A percentile compares a stretch with the other conserved stretches of the same genome.
phyloP scores from a whole-genome alignment of 805 yeast species.

The Metschnikowia continentalis region DNA sequence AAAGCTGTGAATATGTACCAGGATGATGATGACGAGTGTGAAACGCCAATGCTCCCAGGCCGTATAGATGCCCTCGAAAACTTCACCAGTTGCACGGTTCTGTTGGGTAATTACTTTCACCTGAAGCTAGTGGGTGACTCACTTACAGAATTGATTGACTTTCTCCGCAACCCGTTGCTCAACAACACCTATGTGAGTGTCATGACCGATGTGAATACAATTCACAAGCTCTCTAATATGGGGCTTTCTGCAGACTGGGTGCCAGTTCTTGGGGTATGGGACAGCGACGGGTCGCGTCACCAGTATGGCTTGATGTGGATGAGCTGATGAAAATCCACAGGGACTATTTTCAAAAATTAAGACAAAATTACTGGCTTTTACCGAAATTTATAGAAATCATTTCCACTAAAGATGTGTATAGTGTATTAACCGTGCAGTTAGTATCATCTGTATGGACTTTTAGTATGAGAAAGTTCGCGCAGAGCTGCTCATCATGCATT shows the following conservation, averaged over 20 bases:
- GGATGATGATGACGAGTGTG: conserved; percentile 27
- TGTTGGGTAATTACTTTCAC: conserved; percentile 5
- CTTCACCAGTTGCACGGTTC: conserved; percentile 2
- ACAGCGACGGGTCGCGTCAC: conserved; percentile 8
- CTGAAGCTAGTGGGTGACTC: conserved; percentile 8
- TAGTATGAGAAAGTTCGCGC: background rate
- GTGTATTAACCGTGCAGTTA: background rate
- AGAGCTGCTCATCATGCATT: conserved; percentile 1
- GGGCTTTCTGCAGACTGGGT: conserved; percentile 17
- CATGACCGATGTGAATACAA: conserved; percentile 8
- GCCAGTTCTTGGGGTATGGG: conserved; percentile 16
- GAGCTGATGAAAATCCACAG: background rate
- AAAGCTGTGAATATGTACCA: conserved; percentile 33
- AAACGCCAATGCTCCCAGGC: background rate
- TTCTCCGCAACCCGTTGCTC: conserved; percentile 9
- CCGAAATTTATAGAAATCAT: background rate
- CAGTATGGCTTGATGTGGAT: conserved; percentile 13
- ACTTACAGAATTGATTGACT: conserved; percentile 6
- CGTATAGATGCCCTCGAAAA: background rate
- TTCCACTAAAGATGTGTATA: background rate
- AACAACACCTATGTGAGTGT: conserved; percentile 8
- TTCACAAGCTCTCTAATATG: conserved; percentile 9
- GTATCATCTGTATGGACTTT: background rate
- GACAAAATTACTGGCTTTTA: no score
- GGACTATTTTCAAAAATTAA: background rate